Base-by-base conservation (phyloP, 2,329 filamentous ascomycete genomes). In the Tricladium varicosporioides region DNA sequence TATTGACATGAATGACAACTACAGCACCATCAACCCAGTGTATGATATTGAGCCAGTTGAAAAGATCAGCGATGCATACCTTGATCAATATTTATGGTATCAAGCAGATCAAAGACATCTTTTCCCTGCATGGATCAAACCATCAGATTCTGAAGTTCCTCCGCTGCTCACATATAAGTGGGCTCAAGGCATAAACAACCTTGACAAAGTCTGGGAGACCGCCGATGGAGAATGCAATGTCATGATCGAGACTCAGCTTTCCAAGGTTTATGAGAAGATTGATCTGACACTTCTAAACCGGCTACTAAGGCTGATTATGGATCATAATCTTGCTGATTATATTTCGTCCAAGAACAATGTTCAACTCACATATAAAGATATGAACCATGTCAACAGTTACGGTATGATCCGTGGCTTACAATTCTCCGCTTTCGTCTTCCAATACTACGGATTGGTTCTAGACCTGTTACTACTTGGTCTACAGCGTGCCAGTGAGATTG, bases 1-100 rank as follows among this genome's bases (percentile, higher is more conserved):
- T 54, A 99, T 99, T 65, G 94, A 99, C 71, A 99, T 99, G 94
- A 99, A 99, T 73, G 94, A 99, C 76, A 99, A 99, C 70, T 99
- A 99, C 77, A 97, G 87, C 79, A 93, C 91, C 15, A 99, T 99
- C 78, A 99, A 99, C 70, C 95, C 94, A 0, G 94, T 99, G 1
- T 99, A 99, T 71, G 94, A 99, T 65, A 94, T 99, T 59, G 95
- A 99, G 75, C 94, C 94, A 0, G 97, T 99, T 58, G 94, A 99
- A 78, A 99, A 99, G 78, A 99, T 99, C 66, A 99, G 93, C 42
- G 94, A 99, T 74, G 95, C 94, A 2, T 99, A 99, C 68, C 84
- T 99, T 49, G 94, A 99, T 69, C 95, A 99, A 70, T 99, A 99
- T 69, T 81, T 99, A 9, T 99, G 95, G 94, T 99, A 99, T 70